Conservation (phyloP, 2,329 filamentous ascomycete species). For the Tetracladium maxilliforme region DNA sequence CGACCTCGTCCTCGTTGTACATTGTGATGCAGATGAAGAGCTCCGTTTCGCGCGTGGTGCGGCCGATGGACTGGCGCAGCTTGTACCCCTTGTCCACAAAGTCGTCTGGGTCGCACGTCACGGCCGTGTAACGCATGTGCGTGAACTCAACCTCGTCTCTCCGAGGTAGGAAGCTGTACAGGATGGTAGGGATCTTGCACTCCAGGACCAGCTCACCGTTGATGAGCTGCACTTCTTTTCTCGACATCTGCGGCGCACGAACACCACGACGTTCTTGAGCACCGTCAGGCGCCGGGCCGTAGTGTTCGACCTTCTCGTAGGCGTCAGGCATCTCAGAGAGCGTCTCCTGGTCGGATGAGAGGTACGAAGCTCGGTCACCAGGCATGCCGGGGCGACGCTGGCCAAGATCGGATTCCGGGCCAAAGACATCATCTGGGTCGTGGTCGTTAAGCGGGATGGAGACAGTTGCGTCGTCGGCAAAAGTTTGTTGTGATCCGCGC, state of each 20-base stretch:
- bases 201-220: slow-evolving; percentile 96
- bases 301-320: slow-evolving; percentile 57
- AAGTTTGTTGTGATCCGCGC: slow-evolving; percentile 32
- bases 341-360: slow-evolving; percentile 9
- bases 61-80: slow-evolving; percentile 78
- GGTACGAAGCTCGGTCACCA: slow-evolving; percentile 36
- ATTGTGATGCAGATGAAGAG: slow-evolving; percentile 95
- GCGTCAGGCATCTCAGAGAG: slow-evolving; percentile 20
- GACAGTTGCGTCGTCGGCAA: slow-evolving; percentile 55
- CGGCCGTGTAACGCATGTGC: slow-evolving; percentile 95
- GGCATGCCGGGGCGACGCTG: slow-evolving; percentile 34
- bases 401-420: slow-evolving; percentile 38
- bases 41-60: slow-evolving; percentile 77
- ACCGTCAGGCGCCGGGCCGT: slow-evolving; percentile 75
- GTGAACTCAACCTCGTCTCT: slow-evolving; percentile 94
- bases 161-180: slow-evolving; percentile 90
- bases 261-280: slow-evolving; percentile 81
- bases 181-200: slow-evolving; percentile 96
- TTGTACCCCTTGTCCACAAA: slow-evolving; percentile 84
- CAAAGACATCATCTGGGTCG: slow-evolving; percentile 58
- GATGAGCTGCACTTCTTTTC: slow-evolving; percentile 89
- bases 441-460: slow-evolving; percentile 53
- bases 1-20: slow-evolving; percentile 97
- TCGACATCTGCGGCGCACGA: slow-evolving; percentile 73
- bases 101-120: slow-evolving; percentile 95